Percentiles rank a stretch among this genome's conserved stretches.
Conservation (phyloP, 306 rosid genomes). For the Ziziphus jujuba region DNA sequence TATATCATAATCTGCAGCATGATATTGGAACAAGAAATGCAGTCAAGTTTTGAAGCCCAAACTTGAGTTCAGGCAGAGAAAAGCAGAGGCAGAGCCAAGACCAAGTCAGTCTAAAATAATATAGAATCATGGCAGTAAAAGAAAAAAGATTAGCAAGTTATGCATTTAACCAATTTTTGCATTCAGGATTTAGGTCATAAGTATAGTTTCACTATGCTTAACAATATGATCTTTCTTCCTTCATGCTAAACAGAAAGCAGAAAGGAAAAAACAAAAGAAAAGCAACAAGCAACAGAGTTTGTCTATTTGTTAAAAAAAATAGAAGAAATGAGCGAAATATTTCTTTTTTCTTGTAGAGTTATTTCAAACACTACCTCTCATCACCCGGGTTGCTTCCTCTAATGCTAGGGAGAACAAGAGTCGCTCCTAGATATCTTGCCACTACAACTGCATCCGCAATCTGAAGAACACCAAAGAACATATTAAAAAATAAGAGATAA, state of each 20-base stretch:
- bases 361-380: conserved; percentile 71
- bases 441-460: conserved; percentile 87
- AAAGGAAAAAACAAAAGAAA: no score
- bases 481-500: conserved; percentile 18
- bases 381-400: conserved; percentile 97
- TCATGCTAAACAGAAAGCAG: neutral
- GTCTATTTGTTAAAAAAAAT: conserved; percentile 6
- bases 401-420: conserved; percentile 88
- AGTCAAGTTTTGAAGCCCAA: no score
- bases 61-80: no score
- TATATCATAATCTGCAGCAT: no score
- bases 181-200: no score
- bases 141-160: no score
- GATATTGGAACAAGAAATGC: no score
- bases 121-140: no score
- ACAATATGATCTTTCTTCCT: neutral
- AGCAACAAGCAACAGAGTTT: conserved; percentile 15
- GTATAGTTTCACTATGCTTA: neutral
- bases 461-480: conserved; percentile 41
- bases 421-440: conserved; percentile 90
- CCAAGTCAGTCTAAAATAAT: no score
- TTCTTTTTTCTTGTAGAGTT: no score
- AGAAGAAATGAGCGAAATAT: neutral
- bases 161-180: no score
- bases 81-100: no score